phyloP scores from a whole-genome alignment of 805 yeast species.

The Candida khao-thaluensis region DNA sequence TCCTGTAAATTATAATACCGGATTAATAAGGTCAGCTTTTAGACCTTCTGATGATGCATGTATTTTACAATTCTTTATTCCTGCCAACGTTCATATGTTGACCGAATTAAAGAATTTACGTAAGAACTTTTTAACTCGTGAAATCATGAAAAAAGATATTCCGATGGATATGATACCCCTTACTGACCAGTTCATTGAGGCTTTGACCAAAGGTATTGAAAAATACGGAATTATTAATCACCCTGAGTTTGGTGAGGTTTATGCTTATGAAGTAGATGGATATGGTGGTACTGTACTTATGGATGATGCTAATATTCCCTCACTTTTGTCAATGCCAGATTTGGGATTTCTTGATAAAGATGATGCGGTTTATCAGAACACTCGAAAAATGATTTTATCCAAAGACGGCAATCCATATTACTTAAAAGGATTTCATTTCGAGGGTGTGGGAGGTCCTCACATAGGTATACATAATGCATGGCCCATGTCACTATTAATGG shows the following conservation, averaged over 20 bases:
- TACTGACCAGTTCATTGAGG: slow-evolving; percentile 37
- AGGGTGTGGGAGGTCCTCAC: slow-evolving; percentile 91
- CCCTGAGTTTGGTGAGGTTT: slow-evolving; percentile 69
- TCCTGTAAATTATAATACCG: slow-evolving; percentile 71
- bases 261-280: slow-evolving; percentile 89
- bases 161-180: slow-evolving; percentile 13
- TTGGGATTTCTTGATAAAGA: slow-evolving; percentile 56
- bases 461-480: slow-evolving; percentile 78
- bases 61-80: slow-evolving; percentile 75
- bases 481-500: slow-evolving; percentile 84
- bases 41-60: slow-evolving; percentile 89
- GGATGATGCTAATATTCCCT: slow-evolving; percentile 93
- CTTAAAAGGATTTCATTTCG: slow-evolving; percentile 57
- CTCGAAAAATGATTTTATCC: slow-evolving; percentile 71
- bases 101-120: slow-evolving; percentile 53
- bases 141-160: slow-evolving; percentile 1
- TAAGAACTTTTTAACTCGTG: slow-evolving; percentile 19
- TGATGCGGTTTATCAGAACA: slow-evolving; percentile 69
- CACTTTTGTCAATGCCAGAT: slow-evolving; percentile 76
- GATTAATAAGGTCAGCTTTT: slow-evolving; percentile 77
- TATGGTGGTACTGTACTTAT: slow-evolving; percentile 69
- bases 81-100: slow-evolving; percentile 77
- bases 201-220: slow-evolving; percentile 55
- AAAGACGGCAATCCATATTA: slow-evolving; percentile 77
- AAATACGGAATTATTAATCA: slow-evolving; percentile 67